Conservation (phyloP, 108 stramenopile genomes). For the Cylindrotheca closterium region DNA sequence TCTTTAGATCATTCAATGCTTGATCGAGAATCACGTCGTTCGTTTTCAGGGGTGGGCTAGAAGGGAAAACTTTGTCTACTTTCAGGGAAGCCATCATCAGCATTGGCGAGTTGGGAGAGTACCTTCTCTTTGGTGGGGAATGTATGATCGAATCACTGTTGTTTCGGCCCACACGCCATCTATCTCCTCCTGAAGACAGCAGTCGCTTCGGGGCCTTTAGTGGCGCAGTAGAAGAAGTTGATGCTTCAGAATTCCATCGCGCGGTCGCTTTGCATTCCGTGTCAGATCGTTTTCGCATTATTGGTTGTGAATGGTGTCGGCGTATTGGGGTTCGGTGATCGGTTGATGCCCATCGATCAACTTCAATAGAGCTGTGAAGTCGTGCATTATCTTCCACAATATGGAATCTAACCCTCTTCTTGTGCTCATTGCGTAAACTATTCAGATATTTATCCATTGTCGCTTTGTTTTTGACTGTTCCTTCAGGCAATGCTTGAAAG, state of each 20-base stretch:
- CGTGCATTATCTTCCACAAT: not conserved
- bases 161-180: not conserved
- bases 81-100: no score
- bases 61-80: no score
- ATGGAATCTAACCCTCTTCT: not conserved
- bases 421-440: not conserved
- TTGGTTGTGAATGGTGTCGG: not conserved
- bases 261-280: not conserved
- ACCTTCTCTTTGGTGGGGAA: not conserved
- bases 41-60: no score
- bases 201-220: not conserved
- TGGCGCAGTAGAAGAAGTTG: not conserved
- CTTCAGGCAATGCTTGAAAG: no score
- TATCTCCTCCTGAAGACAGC: not conserved
- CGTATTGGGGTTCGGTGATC: not conserved
- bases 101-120: no score
- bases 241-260: not conserved
- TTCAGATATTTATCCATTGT: not conserved
- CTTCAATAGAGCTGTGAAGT: no score
- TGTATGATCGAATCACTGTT: not conserved
- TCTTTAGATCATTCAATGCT: no score
- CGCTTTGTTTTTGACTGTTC: no score
- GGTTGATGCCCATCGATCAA: no score
- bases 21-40: no score
- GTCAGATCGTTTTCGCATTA: not conserved